Conservation (phyloP, 2,329 filamentous ascomycete genomes). For the Ophioceras dolichostomum region DNA sequence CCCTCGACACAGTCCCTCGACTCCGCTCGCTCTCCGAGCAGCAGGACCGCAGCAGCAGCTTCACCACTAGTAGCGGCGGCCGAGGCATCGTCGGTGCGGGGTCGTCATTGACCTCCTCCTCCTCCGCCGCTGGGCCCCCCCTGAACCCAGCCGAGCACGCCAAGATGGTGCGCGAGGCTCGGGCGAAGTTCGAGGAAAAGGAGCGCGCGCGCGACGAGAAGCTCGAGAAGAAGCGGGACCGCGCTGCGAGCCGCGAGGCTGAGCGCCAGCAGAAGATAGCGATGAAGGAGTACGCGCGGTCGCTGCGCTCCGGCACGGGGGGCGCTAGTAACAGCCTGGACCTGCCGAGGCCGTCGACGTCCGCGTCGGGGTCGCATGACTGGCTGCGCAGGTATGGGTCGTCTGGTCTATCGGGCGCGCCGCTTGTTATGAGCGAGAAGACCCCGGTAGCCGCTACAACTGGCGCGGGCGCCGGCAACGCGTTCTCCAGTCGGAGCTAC, state of each 20-base stretch:
- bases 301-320: background rate
- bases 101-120: background rate
- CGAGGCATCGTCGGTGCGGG: too few species aligned
- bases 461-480: background rate
- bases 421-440: background rate
- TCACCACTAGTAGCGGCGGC: too few species aligned
- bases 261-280: constrained; percentile 31
- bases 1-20: constrained; percentile 36
- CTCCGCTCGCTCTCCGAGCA: constrained; percentile 45
- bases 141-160: constrained; percentile 36
- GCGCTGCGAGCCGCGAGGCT: constrained; percentile 44
- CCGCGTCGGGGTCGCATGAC: background rate
- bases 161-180: constrained; percentile 47
- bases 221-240: constrained; percentile 45
- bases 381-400: background rate
- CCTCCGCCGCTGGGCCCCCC: constrained; percentile 3
- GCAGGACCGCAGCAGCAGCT: background rate
- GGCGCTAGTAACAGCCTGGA: background rate
- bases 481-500: constrained; percentile 8
- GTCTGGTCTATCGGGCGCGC: too few species aligned
- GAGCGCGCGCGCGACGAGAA: constrained; percentile 51
- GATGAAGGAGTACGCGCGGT: constrained; percentile 23
- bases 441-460: too few species aligned
- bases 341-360: background rate
- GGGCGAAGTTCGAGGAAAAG: constrained; percentile 50